phyloP scores from a whole-genome alignment of 2,329 filamentous ascomycete species.

The Stachybotrys echinatus region DNA sequence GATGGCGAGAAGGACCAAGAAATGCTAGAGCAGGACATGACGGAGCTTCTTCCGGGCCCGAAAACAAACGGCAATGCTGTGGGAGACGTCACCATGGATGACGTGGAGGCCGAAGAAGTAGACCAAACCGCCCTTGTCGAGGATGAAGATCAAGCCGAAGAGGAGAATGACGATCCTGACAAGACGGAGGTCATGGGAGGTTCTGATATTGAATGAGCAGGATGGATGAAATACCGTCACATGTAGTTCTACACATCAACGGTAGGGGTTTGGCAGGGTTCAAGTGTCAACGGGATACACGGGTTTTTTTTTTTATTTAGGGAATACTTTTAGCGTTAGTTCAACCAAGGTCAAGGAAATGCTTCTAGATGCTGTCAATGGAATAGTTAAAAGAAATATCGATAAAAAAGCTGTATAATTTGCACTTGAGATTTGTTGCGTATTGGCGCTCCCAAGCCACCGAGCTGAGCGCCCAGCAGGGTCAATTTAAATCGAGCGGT shows the following conservation, averaged over 20 bases:
- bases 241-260: background rate
- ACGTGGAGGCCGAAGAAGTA: conserved; percentile 43
- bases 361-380: background rate
- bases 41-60: conserved; percentile 7
- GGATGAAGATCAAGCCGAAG: conserved; percentile 40
- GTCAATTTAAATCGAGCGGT: conserved; percentile 3
- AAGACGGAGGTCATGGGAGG: conserved; percentile 31
- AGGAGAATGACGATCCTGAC: conserved; percentile 39
- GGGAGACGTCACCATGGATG: conserved; percentile 38
- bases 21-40: conserved; percentile 13
- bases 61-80: conserved; percentile 22
- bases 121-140: conserved; percentile 30
- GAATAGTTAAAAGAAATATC: too few relatives aligned
- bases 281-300: background rate
- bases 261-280: background rate
- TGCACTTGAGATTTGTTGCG: too few relatives aligned
- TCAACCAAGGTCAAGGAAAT: too few relatives aligned
- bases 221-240: background rate
- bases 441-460: too few relatives aligned
- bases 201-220: conserved; percentile 27
- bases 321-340: background rate
- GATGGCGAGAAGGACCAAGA: conserved; percentile 16
- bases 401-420: too few relatives aligned
- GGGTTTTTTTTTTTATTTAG: background rate
- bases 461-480: too few relatives aligned